Base-by-base conservation (phyloP, 2,329 filamentous ascomycete species). In the Trichoderma arundinaceum region DNA sequence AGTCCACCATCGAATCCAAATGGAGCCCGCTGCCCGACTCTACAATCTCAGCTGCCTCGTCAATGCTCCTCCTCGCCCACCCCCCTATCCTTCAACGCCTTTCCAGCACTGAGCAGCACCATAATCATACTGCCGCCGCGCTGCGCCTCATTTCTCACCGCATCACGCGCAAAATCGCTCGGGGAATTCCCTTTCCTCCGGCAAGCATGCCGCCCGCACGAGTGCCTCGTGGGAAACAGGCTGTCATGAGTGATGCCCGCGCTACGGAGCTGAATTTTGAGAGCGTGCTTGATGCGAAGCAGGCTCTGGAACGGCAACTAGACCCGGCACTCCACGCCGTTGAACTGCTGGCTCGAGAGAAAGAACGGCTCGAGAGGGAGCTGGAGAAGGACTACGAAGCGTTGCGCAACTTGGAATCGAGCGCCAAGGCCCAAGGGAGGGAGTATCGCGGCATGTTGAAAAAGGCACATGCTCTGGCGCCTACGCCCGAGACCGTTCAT, bases 141-240 rank as follows among this genome's bases (percentile, higher is more conserved):
- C 78, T 92, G 7, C 79, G 82, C 43, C 80, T 80, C 44, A 81
- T 89, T 32, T 78, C 86, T 7, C 81, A 82, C 46, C 83, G 83
- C 59, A 79, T 92, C 39, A 77, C 83, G 41, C 82, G 80, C 54
- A 89, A 88, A 71, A 77, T 92, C 6, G 76, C 80, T 15, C 83
- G 82, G 39, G 86, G 85, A 10, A 80, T 90, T 59, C 88, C 88
- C n/a, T 91, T 92, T 72, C 90, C 90, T 1, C 86, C 86, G 0
- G 80, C 83, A 2, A 74, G 77, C 0, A 70, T 74, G 56, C 68
- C 71, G 5, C 67, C 71, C 5, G 67, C 73, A 17, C 62, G 67
- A 1, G 60, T 69, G n/a, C 64, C 66, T 54, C 68, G 65, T 32
- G 61, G 68, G 43, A 57, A 67, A 48, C 66, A 67, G 51, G 58